Conservation (phyloP, 192 early-diverging fungal genomes). For the Coemansia asiatica region DNA sequence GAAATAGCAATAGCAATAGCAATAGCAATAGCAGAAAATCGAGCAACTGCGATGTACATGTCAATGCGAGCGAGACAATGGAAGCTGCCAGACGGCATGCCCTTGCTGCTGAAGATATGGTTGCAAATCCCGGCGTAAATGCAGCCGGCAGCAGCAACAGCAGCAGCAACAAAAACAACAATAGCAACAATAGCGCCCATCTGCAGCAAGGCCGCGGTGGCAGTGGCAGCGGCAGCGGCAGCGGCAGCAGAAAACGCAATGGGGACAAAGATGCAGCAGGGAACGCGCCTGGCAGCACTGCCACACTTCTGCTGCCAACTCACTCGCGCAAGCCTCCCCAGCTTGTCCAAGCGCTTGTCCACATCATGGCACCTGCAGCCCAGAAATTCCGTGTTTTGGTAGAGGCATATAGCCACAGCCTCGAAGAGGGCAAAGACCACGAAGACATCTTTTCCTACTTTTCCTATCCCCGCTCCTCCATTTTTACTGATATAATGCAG, state of each 20-base stretch:
- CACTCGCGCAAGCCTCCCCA: slow-evolving; percentile 37
- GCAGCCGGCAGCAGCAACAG: slow-evolving; percentile 7
- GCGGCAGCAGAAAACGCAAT: neutral
- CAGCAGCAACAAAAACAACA: too few relatives aligned
- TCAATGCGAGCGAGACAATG: too few relatives aligned
- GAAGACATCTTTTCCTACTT: slow-evolving; percentile 7
- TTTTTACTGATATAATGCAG: slow-evolving; percentile 15
- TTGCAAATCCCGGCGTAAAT: too few relatives aligned
- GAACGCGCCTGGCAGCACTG: slow-evolving; percentile 6
- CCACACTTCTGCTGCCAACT: slow-evolving; percentile 12
- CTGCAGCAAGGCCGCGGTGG: slow-evolving; percentile 3
- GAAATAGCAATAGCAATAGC: neutral
- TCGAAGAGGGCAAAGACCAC: neutral
- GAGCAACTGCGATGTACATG: too few relatives aligned
- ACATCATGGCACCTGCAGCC: slow-evolving; percentile 14
- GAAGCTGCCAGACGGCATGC: too few relatives aligned
- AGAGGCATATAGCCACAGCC: slow-evolving; percentile 7
- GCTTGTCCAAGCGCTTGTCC: slow-evolving; percentile 42
- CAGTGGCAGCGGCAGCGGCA: slow-evolving; percentile 3
- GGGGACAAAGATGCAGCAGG: neutral
- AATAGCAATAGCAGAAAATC: neutral
- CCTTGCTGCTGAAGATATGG: too few relatives aligned
- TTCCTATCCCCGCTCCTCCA: neutral
- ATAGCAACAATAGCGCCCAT: neutral
- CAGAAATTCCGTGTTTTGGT: slow-evolving; percentile 5